Base-by-base conservation (phyloP, 2,329 filamentous ascomycete genomes). In the Alternaria sp. region DNA sequence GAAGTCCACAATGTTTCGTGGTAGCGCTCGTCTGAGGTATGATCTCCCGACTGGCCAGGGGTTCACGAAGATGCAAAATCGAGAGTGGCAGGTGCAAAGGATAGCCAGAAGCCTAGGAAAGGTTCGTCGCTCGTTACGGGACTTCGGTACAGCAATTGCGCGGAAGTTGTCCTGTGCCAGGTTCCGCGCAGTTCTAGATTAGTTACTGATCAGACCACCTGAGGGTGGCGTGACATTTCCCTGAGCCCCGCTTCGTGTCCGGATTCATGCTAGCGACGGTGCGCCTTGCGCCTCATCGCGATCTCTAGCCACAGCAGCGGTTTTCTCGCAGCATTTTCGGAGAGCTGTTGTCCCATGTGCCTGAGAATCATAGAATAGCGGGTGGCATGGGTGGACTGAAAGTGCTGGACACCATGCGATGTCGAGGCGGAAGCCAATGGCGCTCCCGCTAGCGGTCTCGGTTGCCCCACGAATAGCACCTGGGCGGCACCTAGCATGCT, bases 151-250 rank as follows among this genome's bases (percentile, higher is more conserved):
- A 63, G 63, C 53, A 46, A 30, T 32, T 54, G 32, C 18, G 48
- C 30, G 62, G 25, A 62, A 62, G 60, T 61, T 58, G 61, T 57
- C 45, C 44, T 44, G 51, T 55, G 63, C 54, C 59, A 49, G 58
- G 59, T 40, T 57, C 52, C 51, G 64, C 12, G 54, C 56, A 49
- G 56, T 56, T 43, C 56, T 46, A 41, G 59, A 54, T 54, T 57
- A 57, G 45, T 34, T 43, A 59, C 54, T 45, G 52, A 74, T 77
- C 74, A 77, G 69, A 68, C 74, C 74, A 77, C 73, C 63, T 57
- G 54, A 52, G 41, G 59, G 72, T 77, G 74, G 74, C 73, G 74
- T 77, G 74, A 77, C 61, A 70, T 73, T 69, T 66, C 43, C 49
- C 57, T 52, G 45, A 30, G 58, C 18, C 57, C 64, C 66, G 59